A percentile compares a stretch with the other conserved stretches of the same genome.
Evolutionary conservation across 768 basidiomycete species (phyloP).

Genomic region (Tylopilus subfusipes): DNA sequence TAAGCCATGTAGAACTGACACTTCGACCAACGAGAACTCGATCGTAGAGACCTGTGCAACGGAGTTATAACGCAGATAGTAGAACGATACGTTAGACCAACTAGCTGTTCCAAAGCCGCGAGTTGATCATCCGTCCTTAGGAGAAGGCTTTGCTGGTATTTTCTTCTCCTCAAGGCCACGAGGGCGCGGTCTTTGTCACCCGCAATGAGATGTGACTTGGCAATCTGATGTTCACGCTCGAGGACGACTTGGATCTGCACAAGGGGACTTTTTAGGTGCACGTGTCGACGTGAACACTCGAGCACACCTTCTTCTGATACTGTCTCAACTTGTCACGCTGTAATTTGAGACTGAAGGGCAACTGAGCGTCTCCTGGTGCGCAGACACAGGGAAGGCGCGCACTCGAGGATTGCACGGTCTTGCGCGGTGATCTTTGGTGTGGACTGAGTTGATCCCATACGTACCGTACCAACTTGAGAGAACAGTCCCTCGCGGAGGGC

Average conservation of each 20-base stretch:
- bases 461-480: not conserved
- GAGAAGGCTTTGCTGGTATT: conserved; percentile 89
- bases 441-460: conserved; percentile 72
- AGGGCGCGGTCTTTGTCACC: conserved; percentile 88
- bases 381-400: conserved; percentile 33
- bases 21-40: conserved; percentile 93
- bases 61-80: not conserved
- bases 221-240: conserved; percentile 86
- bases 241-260: conserved; percentile 80
- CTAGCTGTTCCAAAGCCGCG: conserved; percentile 84
- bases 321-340: conserved; percentile 95
- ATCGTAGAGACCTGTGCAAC: conserved; percentile 81
- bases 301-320: conserved; percentile 86
- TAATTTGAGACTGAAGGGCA: conserved; percentile 71
- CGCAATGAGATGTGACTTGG: conserved; percentile 71
- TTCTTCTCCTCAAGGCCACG: conserved; percentile 82
- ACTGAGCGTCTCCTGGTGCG: conserved; percentile 19
- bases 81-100: conserved; percentile 35
- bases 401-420: conserved; percentile 96
- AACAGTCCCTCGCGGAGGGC: not conserved
- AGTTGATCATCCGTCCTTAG: conserved; percentile 87
- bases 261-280: not conserved
- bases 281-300: not conserved
- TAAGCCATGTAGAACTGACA: conserved; percentile 88
- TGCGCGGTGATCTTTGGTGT: conserved; percentile 87